phyloP scores from a whole-genome alignment of 768 basidiomycete genomes.

The Boletus sp. region DNA sequence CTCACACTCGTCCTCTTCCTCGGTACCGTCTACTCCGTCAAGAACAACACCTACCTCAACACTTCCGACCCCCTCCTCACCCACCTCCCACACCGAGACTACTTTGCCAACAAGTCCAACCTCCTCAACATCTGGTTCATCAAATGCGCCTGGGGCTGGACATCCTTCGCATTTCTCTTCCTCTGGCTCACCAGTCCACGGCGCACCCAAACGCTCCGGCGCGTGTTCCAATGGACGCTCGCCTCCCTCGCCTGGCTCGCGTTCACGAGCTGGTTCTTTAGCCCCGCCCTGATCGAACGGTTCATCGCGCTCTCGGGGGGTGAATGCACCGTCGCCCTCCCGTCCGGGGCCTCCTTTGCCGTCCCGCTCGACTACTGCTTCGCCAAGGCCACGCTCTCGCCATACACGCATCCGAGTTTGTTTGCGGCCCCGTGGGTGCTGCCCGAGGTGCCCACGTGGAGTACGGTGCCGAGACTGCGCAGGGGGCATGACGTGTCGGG shows the following conservation, averaged over 20 bases:
- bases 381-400: too few species aligned
- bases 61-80: conserved; percentile 77
- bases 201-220: conserved; percentile 37
- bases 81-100: conserved; percentile 67
- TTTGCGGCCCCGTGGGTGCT: too few species aligned
- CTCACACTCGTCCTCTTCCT: conserved; percentile 49
- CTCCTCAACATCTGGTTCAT: conserved; percentile 83
- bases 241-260: conserved; percentile 68
- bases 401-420: too few species aligned
- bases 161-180: conserved; percentile 61
- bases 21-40: conserved; percentile 67
- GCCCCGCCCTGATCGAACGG: conserved; percentile 72
- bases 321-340: conserved; percentile 59
- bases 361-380: too few species aligned
- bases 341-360: too few species aligned
- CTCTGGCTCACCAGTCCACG: conserved; percentile 59
- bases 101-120: conserved; percentile 82
- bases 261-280: conserved; percentile 88
- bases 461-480: too few species aligned
- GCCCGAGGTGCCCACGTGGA: too few species aligned
- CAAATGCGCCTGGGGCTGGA: conserved; percentile 93
- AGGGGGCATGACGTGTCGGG: too few species aligned
- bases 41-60: conserved; percentile 72
- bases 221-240: conserved; percentile 52
- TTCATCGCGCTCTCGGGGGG: conserved; percentile 67